Evolutionary conservation across 768 basidiomycete species (phyloP).

Genomic region (Trametes meyenii): DNA sequence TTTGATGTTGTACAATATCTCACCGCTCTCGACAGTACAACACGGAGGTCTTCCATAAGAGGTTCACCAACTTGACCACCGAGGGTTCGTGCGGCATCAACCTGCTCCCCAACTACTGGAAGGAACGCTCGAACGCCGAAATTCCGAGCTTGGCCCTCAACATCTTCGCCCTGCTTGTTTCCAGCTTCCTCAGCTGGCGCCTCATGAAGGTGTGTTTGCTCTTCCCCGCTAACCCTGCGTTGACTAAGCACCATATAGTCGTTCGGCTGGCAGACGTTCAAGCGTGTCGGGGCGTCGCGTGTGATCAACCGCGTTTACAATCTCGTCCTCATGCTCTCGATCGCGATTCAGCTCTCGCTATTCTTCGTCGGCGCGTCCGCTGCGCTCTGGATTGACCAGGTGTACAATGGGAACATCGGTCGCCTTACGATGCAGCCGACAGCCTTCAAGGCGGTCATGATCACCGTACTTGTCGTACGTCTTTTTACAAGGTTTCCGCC

Average conservation of each 20-base stretch:
- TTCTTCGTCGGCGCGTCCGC: constrained; percentile 77
- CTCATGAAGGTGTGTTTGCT: constrained; percentile 60
- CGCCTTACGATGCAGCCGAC: constrained; percentile 46
- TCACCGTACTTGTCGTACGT: constrained; percentile 63
- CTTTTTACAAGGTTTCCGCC: not conserved
- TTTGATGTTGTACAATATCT: not conserved
- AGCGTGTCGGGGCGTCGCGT: constrained; percentile 77
- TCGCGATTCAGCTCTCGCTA: constrained; percentile 71
- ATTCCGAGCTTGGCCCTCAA: constrained; percentile 67
- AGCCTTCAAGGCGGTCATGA: constrained; percentile 58
- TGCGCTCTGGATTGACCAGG: constrained; percentile 76
- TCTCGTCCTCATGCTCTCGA: constrained; percentile 68
- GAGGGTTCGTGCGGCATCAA: constrained; percentile 64
- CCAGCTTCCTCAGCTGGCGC: constrained; percentile 69
- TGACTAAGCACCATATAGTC: constrained; percentile 39
- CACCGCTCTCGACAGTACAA: constrained; percentile 26
- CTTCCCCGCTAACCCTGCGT: no score
- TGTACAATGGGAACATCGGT: constrained; percentile 67
- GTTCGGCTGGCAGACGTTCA: constrained; percentile 90
- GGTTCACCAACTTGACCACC: constrained; percentile 60
- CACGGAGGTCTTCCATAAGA: constrained; percentile 57
- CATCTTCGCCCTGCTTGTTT: constrained; percentile 57
- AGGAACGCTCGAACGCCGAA: constrained; percentile 59
- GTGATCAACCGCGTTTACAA: constrained; percentile 77
- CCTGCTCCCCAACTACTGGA: constrained; percentile 70